phyloP scores from a whole-genome alignment of 306 rosid genomes.

The Gynostemma pentaphyllum region DNA sequence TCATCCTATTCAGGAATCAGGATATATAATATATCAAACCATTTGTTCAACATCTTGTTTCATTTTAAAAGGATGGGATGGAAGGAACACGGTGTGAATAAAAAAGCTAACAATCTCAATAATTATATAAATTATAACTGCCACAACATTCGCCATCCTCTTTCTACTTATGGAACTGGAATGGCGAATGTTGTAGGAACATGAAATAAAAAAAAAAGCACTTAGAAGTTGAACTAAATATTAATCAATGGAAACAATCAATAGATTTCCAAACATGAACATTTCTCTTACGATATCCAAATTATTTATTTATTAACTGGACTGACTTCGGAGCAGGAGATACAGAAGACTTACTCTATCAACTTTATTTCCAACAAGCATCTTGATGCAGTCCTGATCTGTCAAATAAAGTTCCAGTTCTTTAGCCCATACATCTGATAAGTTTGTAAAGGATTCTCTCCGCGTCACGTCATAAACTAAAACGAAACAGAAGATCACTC shows the following conservation, averaged over 20 bases:
- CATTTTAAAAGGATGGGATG: too few species aligned
- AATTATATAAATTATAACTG: too few species aligned
- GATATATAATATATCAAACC: too few species aligned
- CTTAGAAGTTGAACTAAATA: too few species aligned
- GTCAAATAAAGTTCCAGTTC: conserved; percentile 80
- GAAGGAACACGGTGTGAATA: too few species aligned
- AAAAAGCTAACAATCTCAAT: too few species aligned
- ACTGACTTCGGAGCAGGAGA: background rate
- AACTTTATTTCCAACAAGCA: conserved; percentile 94
- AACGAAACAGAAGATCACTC: background rate
- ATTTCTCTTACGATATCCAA: background rate
- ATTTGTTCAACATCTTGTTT: too few species aligned
- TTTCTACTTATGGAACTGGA: too few species aligned
- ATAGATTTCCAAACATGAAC: background rate
- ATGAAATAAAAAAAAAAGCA: too few species aligned
- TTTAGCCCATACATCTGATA: conserved; percentile 84
- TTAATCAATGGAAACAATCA: background rate
- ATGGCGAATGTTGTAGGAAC: too few species aligned
- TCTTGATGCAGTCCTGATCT: conserved; percentile 65
- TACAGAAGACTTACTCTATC: conserved; percentile 51
- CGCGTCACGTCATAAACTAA: conserved; percentile 87
- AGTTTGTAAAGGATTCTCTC: conserved; percentile 68
- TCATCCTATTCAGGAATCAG: too few species aligned
- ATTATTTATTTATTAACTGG: background rate
- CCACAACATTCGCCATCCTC: too few species aligned